Conservation (phyloP, 345 rosid genomes). For the Boechera retrofracta region DNA sequence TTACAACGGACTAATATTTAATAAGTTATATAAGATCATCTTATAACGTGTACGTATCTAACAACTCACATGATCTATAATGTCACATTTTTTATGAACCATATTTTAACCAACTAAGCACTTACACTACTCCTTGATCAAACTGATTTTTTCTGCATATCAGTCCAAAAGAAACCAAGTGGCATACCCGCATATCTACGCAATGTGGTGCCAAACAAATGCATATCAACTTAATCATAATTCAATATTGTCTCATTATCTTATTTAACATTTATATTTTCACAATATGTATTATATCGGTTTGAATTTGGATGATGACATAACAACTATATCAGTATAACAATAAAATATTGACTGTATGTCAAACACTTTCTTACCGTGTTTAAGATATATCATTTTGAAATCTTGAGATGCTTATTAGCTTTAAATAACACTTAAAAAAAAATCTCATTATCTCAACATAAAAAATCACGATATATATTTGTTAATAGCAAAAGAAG, state of each 20-base stretch:
- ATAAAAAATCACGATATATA: not conserved
- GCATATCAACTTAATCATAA: not conserved
- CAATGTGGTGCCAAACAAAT: slow-evolving; percentile 32
- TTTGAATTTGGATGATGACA: not conserved
- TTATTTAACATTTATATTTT: not conserved
- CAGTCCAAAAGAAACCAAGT: slow-evolving; percentile 34
- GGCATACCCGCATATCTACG: slow-evolving; percentile 36
- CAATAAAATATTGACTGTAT: no score
- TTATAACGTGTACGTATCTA: slow-evolving; percentile 13
- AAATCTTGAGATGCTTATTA: no score
- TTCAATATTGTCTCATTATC: not conserved
- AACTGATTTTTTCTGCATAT: slow-evolving; percentile 1
- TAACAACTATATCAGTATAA: not conserved
- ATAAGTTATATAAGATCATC: slow-evolving; percentile 17
- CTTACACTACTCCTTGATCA: slow-evolving; percentile 7
- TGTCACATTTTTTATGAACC: slow-evolving; percentile 7
- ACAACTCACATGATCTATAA: slow-evolving; percentile 41
- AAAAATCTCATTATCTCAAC: no score
- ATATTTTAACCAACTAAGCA: slow-evolving; percentile 19
- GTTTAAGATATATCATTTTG: not conserved
- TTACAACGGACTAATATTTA: slow-evolving; percentile 12
- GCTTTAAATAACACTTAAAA: no score
- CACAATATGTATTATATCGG: not conserved
- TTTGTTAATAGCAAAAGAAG: not conserved
- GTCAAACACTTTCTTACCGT: not conserved